Conservation (phyloP, 1,284 basidiomycete species). For the Moniliophthora roreri region DNA sequence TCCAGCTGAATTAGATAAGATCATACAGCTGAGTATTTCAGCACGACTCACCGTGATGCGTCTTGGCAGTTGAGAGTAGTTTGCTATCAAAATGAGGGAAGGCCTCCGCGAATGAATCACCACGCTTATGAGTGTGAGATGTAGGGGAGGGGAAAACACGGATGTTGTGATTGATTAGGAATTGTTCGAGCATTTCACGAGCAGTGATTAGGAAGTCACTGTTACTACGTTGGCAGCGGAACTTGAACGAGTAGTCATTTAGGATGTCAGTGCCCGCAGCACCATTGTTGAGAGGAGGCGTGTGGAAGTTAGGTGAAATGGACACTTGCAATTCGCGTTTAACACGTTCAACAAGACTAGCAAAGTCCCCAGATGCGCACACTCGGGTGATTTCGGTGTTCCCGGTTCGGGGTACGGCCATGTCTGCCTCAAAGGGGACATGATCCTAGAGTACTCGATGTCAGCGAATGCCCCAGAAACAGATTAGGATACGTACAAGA, state of each 20-base stretch:
- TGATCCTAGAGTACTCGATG: conserved; percentile 66
- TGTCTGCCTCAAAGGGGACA: conserved; percentile 96
- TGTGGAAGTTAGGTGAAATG: conserved; percentile 75
- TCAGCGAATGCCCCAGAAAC: conserved; percentile 2
- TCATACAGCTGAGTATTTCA: conserved; percentile 4
- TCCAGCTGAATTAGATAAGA: conserved; percentile 3
- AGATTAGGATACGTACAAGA: conserved; percentile 73
- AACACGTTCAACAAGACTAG: conserved; percentile 81
- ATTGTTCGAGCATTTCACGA: conserved; percentile 92
- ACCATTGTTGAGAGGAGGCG: conserved; percentile 36
- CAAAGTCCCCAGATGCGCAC: conserved; percentile 79
- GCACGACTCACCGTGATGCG: conserved; percentile 58
- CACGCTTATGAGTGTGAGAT: conserved; percentile 73
- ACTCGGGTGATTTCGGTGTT: conserved; percentile 77
- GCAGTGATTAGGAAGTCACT: conserved; percentile 90
- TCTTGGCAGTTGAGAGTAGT: conserved; percentile 76
- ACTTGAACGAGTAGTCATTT: conserved; percentile 90
- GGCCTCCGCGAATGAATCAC: conserved; percentile 92
- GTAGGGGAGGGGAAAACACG: conserved; percentile 77
- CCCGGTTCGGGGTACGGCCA: conserved; percentile 76
- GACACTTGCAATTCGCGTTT: conserved; percentile 94
- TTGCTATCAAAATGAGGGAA: conserved; percentile 98
- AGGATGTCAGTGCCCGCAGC: conserved; percentile 45
- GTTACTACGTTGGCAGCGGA: conserved; percentile 92
- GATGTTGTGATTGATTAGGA: conserved; percentile 81